phyloP scores from a whole-genome alignment of 768 basidiomycete genomes.

The Daedaleopsis sinensis region DNA sequence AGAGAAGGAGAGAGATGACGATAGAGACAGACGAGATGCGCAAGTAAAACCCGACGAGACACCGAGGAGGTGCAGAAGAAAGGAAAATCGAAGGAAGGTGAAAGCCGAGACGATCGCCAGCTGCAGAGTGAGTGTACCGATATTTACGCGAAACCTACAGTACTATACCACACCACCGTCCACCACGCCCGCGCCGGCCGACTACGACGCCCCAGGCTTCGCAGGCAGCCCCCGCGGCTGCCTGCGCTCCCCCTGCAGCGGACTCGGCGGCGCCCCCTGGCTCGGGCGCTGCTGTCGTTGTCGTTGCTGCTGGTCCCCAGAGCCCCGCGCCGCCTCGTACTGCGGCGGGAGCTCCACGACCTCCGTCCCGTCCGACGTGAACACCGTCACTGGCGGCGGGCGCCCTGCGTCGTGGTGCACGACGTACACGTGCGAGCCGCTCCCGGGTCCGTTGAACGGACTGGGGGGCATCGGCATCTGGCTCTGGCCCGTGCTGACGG shows the following conservation, averaged over 20 bases:
- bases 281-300: background rate
- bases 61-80: too few relatives aligned
- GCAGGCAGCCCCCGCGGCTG: constrained; percentile 7
- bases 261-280: background rate
- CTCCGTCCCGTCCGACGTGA: constrained; percentile 54
- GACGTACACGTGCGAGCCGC: constrained; percentile 47
- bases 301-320: background rate
- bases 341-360: constrained; percentile 64
- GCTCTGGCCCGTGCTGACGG: background rate
- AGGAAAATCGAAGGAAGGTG: too few relatives aligned
- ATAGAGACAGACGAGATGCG: too few relatives aligned
- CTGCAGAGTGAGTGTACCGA: too few relatives aligned
- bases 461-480: background rate
- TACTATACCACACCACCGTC: too few relatives aligned
- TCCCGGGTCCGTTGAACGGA: background rate
- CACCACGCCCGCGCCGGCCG: too few relatives aligned
- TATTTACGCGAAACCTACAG: too few relatives aligned
- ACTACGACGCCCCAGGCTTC: background rate
- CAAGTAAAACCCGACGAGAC: too few relatives aligned
- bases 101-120: too few relatives aligned
- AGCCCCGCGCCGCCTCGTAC: constrained; percentile 34
- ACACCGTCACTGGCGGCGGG: constrained; percentile 56
- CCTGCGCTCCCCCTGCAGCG: constrained; percentile 7
- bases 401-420: constrained; percentile 64
- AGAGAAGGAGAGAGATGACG: too few relatives aligned